phyloP scores from a whole-genome alignment of 345 rosid species.

The Aegle marmelos region DNA sequence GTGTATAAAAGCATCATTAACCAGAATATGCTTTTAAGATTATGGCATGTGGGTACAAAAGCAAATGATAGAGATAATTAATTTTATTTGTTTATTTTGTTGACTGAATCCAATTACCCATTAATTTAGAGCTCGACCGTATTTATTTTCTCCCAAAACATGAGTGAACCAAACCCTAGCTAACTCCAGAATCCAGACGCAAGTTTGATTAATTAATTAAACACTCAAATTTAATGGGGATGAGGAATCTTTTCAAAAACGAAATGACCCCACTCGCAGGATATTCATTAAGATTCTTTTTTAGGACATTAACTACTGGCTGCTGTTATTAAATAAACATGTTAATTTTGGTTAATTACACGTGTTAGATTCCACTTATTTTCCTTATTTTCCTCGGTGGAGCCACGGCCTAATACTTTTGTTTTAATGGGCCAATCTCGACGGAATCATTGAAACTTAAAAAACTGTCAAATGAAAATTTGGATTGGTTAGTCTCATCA shows the following conservation, averaged over 20 bases:
- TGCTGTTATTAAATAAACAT: not conserved
- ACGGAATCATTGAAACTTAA: not conserved
- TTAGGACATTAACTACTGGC: not conserved
- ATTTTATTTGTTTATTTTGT: not conserved
- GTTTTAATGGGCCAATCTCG: not conserved
- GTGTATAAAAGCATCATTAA: not conserved
- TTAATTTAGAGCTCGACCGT: not conserved
- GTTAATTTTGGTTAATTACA: not conserved
- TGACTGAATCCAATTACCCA: not conserved
- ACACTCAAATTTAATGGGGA: not conserved
- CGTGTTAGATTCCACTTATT: not conserved
- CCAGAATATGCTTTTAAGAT: not conserved
- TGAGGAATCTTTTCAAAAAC: slow-evolving; percentile 4
- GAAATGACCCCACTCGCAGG: not conserved
- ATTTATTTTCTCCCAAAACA: not conserved
- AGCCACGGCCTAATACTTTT: not conserved
- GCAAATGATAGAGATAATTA: not conserved
- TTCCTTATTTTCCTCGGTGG: not conserved
- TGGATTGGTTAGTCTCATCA: not conserved
- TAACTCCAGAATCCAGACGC: not conserved
- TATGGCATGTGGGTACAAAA: not conserved
- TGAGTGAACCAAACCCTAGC: slow-evolving; percentile 7
- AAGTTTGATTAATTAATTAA: not conserved
- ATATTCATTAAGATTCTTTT: slow-evolving; percentile 11
- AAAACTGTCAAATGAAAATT: not conserved